phyloP scores from a whole-genome alignment of 106 monocot species.

The Posidonia australis region DNA sequence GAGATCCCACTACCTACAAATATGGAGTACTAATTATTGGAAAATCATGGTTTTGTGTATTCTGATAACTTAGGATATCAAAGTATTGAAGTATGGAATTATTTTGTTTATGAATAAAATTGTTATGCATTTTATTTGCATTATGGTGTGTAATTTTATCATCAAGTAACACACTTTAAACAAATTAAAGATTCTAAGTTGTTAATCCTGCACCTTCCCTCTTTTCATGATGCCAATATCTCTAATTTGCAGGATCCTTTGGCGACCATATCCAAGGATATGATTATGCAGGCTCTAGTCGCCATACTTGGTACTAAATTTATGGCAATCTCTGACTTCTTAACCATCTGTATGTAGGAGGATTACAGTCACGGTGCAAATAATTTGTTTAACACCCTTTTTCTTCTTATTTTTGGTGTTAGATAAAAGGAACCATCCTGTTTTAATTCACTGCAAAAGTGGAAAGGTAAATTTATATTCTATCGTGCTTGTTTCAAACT shows the following conservation, averaged over 20 bases:
- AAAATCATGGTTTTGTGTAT: too few species aligned
- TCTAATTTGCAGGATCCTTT: constrained; percentile 25
- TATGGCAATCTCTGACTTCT: background rate
- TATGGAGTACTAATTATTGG: too few species aligned
- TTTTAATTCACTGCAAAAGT: constrained; percentile 81
- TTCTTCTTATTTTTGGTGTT: background rate
- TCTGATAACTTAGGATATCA: too few species aligned
- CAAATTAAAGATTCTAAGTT: background rate
- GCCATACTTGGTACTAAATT: constrained; percentile 56
- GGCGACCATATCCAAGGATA: constrained; percentile 30
- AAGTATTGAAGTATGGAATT: too few species aligned
- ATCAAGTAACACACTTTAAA: background rate
- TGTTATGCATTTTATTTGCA: too few species aligned
- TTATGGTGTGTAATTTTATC: too few species aligned
- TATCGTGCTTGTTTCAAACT: background rate
- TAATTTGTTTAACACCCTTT: background rate
- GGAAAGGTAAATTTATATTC: constrained; percentile 52
- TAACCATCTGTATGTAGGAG: background rate
- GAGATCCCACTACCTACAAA: too few species aligned
- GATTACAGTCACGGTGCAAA: background rate
- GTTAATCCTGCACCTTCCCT: too few species aligned
- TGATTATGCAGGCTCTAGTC: constrained; percentile 56
- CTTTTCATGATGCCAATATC: background rate
- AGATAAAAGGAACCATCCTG: constrained; percentile 79
- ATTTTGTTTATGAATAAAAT: too few species aligned